Base-by-base conservation (phyloP, 208 protist species). In the Trypanosoma vivax region DNA sequence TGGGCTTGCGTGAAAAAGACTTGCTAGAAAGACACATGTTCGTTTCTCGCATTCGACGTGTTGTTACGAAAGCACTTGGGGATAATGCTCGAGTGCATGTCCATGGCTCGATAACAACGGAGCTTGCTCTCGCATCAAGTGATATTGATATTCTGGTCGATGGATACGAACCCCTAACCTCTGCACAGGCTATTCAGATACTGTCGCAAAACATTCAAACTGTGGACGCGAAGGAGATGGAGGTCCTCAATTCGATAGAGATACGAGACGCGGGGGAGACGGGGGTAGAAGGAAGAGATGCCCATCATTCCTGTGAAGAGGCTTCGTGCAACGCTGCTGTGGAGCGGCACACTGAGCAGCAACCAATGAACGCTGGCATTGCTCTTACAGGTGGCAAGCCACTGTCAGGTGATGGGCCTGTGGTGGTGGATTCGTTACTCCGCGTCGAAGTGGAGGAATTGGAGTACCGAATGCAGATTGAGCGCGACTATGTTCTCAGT, bases 71-170 rank as follows among this genome's bases (percentile, higher is more conserved):
- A 19, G 18, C 45, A 9, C 41, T 84, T 42, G 67, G 67, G 13
- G 30, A 51, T 31, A 28, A 50, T 2, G 68, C 68, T 6, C 74
- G 84, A 33, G 46, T 88, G 23, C 76, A 72, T 25, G 79, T 93
- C 30, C 81, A 93, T 50, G 85, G 85, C 39, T 83, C 72, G 38
- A 70, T 93, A 30, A 83, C 76, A 3, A 90, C 82, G 0, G 79
- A 76, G 2, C 76, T 93, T 33, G 81, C 81, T 2, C 79, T 93
- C 9, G 45, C 69, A 13, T 85, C 71, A 7, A 90, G 81, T 42
- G 85, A 93, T 38, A 79, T 93, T 57, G 85, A 93, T 53, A 45
- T 93, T n/a, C 68, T 90, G 24, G 74, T 85, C 21, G 70, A 76
- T 0, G 64, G 65, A 25, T 93, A 90, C 42, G 65, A 89, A 47